These are phyloP conservation scores for Sambucus nigra DNA, from an alignment of 129 eudicot species.

Conservation along the genomic window DNA sequence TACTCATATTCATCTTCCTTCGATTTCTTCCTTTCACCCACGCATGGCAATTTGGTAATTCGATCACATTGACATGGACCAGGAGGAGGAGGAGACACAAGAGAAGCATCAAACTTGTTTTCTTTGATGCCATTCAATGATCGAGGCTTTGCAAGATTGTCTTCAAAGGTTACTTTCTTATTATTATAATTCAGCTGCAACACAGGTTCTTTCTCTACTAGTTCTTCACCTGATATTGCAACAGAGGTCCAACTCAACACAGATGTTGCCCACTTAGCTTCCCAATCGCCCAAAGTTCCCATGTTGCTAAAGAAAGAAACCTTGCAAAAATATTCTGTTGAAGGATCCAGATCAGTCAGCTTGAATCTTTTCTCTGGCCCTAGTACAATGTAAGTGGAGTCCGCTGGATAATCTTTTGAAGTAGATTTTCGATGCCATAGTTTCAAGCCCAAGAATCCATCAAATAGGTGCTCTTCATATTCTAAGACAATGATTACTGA, in stretches of 20 bases:
- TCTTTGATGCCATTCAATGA: neutral
- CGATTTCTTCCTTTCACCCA: conserved; percentile 8
- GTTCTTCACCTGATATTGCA: conserved; percentile 11
- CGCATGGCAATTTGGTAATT: conserved; percentile 20
- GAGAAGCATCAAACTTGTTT: conserved; percentile 4
- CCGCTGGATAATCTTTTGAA: conserved; percentile 34
- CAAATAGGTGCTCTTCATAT: conserved; percentile 26
- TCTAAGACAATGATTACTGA: conserved; percentile 47
- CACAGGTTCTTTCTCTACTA: conserved; percentile 9
- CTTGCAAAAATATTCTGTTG: conserved; percentile 47
- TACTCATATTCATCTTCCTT: conserved; percentile 44
- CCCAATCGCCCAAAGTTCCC: conserved; percentile 41
- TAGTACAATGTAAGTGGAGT: conserved; percentile 42
- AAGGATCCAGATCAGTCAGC: conserved; percentile 46
- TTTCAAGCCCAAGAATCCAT: conserved; percentile 46
- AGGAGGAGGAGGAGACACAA: conserved; percentile 30
- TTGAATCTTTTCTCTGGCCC: conserved; percentile 51
- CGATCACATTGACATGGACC: conserved; percentile 55
- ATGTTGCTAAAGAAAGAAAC: conserved; percentile 51
- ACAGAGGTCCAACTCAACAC: conserved; percentile 10
- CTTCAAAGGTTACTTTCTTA: neutral
- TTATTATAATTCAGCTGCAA: neutral
- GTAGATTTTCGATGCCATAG: conserved; percentile 53
- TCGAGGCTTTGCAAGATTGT: conserved; percentile 6
- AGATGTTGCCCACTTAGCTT: conserved; percentile 56